Conservation (phyloP, 2,329 filamentous ascomycete genomes). For the Stachybotrys chartarum region DNA sequence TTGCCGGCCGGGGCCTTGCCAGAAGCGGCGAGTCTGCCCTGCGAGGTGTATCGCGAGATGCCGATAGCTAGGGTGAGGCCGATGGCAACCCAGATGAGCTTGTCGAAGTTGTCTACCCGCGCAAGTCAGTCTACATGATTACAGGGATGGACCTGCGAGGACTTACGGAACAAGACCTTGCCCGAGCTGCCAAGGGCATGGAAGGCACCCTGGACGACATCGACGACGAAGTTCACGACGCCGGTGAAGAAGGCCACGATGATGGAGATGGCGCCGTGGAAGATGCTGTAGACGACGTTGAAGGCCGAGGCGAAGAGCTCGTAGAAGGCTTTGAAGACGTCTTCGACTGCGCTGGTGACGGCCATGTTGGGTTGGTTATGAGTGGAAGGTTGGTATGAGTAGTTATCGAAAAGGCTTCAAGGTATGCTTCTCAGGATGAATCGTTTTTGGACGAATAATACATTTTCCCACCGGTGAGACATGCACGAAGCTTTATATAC, state of each 20-base stretch:
- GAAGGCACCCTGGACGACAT: slow-evolving; percentile 26
- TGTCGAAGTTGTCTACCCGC: slow-evolving; percentile 27
- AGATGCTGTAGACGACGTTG: slow-evolving; percentile 22
- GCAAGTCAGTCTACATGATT: not conserved
- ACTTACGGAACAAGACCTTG: slow-evolving; percentile 31
- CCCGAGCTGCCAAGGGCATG: slow-evolving; percentile 30
- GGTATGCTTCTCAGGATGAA: not conserved
- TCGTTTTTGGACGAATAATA: too few species aligned
- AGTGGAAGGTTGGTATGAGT: not conserved
- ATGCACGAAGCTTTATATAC: not conserved
- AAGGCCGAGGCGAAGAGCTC: slow-evolving; percentile 32
- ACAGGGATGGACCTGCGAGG: not conserved
- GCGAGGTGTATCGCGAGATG: slow-evolving; percentile 25
- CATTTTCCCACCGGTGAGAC: not conserved
- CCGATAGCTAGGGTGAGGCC: slow-evolving; percentile 23
- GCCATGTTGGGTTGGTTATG: slow-evolving; percentile 17
- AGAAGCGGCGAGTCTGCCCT: slow-evolving; percentile 8
- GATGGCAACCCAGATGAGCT: slow-evolving; percentile 24
- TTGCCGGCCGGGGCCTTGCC: not conserved
- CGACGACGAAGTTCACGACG: slow-evolving; percentile 25
- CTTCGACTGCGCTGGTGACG: slow-evolving; percentile 25
- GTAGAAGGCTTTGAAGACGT: slow-evolving; percentile 33
- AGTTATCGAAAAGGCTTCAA: not conserved
- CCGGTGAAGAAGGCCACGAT: slow-evolving; percentile 28
- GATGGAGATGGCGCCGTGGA: slow-evolving; percentile 24